phyloP scores from a whole-genome alignment of 2,329 filamentous ascomycete species.

The Tolypocladium sp. region DNA sequence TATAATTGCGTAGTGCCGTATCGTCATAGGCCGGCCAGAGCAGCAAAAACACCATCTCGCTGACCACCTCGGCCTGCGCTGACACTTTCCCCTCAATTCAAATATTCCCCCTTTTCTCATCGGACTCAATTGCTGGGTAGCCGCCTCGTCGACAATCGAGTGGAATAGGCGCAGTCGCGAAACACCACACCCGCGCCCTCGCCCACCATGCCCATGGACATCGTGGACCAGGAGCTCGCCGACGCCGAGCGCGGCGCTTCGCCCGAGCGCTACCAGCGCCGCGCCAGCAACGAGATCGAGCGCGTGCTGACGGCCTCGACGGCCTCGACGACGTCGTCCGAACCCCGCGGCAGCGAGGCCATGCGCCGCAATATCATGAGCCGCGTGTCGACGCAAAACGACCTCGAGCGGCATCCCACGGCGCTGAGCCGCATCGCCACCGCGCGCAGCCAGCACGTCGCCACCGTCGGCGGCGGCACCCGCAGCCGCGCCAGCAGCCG shows the following conservation, averaged over 20 bases:
- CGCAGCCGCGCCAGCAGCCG: conserved; percentile 29
- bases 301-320: conserved; percentile 47
- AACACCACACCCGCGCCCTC: not conserved
- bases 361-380: conserved; percentile 39
- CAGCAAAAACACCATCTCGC: not conserved
- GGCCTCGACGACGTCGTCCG: conserved; percentile 38
- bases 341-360: conserved; percentile 21
- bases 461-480: conserved; percentile 53
- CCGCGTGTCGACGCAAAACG: conserved; percentile 53
- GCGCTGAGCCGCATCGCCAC: conserved; percentile 65
- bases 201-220: conserved; percentile 33
- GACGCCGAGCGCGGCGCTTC: conserved; percentile 47
- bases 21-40: too few species aligned
- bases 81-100: not conserved
- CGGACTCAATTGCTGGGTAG: not conserved
- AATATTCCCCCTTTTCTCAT: not conserved
- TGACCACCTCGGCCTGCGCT: not conserved
- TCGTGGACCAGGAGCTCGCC: conserved; percentile 44
- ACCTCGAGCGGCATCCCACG: conserved; percentile 61
- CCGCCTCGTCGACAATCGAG: not conserved
- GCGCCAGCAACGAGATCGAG: conserved; percentile 47
- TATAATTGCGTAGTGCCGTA: too few species aligned
- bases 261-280: conserved; percentile 25
- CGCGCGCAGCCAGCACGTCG: conserved; percentile 58
- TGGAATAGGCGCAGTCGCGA: not conserved